phyloP scores from a whole-genome alignment of 225 moss, liverwort and hornwort species.

The Climacium dendroides region DNA sequence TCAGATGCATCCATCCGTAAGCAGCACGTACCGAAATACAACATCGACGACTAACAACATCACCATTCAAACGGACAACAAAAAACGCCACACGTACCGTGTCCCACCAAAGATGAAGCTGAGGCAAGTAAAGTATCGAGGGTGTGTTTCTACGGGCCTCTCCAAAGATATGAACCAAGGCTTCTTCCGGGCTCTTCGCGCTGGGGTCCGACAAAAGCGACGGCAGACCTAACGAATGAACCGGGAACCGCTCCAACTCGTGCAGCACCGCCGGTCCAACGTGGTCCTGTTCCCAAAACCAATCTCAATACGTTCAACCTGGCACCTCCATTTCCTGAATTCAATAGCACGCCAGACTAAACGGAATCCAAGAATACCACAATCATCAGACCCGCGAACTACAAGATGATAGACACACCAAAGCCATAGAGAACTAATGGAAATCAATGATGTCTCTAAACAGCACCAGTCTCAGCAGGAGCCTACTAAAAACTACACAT shows the following conservation, averaged over 20 bases:
- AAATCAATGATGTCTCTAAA: not conserved
- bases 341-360: not conserved
- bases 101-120: slow-evolving; percentile 81
- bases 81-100: slow-evolving; percentile 23
- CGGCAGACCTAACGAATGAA: slow-evolving; percentile 68
- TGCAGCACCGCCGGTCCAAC: slow-evolving; percentile 67
- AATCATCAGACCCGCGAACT: not conserved
- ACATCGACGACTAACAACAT: not conserved
- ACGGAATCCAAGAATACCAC: not conserved
- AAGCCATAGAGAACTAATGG: not conserved
- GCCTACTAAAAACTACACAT: not conserved
- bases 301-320: not conserved
- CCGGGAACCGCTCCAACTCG: slow-evolving; percentile 68
- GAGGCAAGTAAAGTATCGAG: slow-evolving; percentile 72
- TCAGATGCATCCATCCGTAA: not conserved
- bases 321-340: not conserved
- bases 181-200: slow-evolving; percentile 73
- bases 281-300: slow-evolving; percentile 35
- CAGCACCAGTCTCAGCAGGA: not conserved
- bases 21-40: not conserved
- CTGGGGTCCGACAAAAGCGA: slow-evolving; percentile 70
- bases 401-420: not conserved
- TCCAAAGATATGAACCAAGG: slow-evolving; percentile 71
- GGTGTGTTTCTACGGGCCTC: slow-evolving; percentile 80
- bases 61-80: not conserved